phyloP scores from a whole-genome alignment of 2,329 filamentous ascomycete species.

The Emergomyces africanus region DNA sequence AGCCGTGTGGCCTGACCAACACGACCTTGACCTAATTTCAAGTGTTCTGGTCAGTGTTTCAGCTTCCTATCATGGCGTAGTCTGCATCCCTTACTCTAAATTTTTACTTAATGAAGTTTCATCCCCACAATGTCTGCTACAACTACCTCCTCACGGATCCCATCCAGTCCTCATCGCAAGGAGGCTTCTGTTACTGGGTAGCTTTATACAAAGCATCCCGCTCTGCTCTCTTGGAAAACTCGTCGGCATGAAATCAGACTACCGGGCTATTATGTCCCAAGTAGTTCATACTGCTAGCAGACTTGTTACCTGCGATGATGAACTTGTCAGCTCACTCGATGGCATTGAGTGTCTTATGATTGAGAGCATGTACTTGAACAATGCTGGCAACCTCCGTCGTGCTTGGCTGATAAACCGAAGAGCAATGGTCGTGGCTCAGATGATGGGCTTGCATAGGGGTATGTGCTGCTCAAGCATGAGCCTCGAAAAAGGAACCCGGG shows the following conservation, averaged over 20 bases:
- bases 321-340: conserved; percentile 27
- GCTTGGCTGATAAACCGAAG: conserved; percentile 28
- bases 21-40: conserved; percentile 27
- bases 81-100: conserved; percentile 22
- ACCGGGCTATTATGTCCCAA: conserved; percentile 16
- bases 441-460: conserved; percentile 29
- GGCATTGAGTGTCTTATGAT: conserved; percentile 32
- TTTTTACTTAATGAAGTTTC: conserved; percentile 9
- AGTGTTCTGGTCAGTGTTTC: conserved; percentile 19
- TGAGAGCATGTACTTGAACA: conserved; percentile 27
- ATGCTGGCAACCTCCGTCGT: conserved; percentile 29
- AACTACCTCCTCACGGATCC: conserved; percentile 23
- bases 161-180: conserved; percentile 40
- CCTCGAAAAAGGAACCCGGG: conserved; percentile 9
- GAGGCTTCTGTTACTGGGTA: conserved; percentile 35
- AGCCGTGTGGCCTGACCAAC: conserved; percentile 27
- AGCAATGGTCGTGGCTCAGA: conserved; percentile 29
- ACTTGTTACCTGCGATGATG: conserved; percentile 27
- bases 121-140: conserved; percentile 23
- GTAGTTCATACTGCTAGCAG: conserved; percentile 19
- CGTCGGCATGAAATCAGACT: neutral
- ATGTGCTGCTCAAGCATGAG: conserved; percentile 8
- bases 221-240: conserved; percentile 17
- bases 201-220: conserved; percentile 36
- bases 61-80: conserved; percentile 23